phyloP scores from a whole-genome alignment of 768 basidiomycete genomes.

The Amanita rubescens region DNA sequence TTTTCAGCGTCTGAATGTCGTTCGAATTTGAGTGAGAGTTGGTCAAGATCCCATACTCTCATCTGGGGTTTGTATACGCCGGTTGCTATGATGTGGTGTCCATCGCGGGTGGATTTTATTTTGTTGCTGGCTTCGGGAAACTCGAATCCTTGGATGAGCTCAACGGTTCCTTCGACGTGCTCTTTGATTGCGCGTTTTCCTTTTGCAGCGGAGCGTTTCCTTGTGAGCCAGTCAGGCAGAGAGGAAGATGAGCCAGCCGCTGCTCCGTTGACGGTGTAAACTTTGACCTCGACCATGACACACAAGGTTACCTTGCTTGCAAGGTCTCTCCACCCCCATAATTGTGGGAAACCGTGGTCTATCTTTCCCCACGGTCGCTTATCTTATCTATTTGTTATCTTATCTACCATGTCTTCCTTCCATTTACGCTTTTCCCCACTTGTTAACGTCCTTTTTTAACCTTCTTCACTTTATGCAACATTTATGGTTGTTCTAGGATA shows the following conservation, averaged over 20 bases:
- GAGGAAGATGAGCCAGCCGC: slow-evolving; percentile 82
- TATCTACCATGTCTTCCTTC: no score
- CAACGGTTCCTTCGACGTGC: slow-evolving; percentile 76
- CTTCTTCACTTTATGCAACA: no score
- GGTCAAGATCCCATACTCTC: slow-evolving; percentile 90
- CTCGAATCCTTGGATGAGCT: slow-evolving; percentile 93
- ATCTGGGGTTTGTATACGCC: slow-evolving; percentile 98
- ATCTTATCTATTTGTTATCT: no score
- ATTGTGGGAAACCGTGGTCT: no score
- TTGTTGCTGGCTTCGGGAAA: slow-evolving; percentile 95
- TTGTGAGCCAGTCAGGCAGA: slow-evolving; percentile 90
- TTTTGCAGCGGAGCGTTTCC: slow-evolving; percentile 58
- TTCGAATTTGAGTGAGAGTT: slow-evolving; percentile 91
- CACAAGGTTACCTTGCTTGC: no score
- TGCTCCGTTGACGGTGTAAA: slow-evolving; percentile 95
- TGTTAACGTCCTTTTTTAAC: no score
- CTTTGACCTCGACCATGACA: no score
- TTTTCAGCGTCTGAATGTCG: slow-evolving; percentile 95
- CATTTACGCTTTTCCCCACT: no score
- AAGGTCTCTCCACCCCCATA: no score
- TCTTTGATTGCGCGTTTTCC: slow-evolving; percentile 63
- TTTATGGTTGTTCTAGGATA: no score
- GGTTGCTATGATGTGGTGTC: slow-evolving; percentile 87
- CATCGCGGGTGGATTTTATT: slow-evolving; percentile 86
- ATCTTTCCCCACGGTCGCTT: no score